These are phyloP conservation scores for Vitis hybrid DNA, from an alignment of 177 flowering plant genomes.

Conservation along the genomic window DNA sequence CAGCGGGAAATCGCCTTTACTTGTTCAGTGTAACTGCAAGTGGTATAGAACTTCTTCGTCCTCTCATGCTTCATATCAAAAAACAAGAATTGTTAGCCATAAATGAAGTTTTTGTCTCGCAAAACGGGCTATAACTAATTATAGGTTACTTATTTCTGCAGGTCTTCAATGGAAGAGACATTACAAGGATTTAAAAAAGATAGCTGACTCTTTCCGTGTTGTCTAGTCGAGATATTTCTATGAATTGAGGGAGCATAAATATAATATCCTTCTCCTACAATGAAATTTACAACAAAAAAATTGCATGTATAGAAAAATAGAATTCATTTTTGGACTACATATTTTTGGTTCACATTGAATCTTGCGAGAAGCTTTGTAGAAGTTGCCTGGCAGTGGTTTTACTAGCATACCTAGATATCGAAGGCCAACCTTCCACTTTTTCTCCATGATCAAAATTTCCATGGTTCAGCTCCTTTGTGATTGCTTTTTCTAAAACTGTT, in stretches of 20 bases:
- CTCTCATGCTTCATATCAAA: neutral
- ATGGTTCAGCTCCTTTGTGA: too few relatives aligned
- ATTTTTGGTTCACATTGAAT: neutral
- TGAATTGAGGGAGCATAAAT: neutral
- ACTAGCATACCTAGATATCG: neutral
- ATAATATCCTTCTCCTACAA: neutral
- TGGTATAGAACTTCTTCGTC: constrained; percentile 36
- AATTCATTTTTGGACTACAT: neutral
- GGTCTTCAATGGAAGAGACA: constrained; percentile 98
- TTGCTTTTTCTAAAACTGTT: too few relatives aligned
- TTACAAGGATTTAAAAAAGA: constrained; percentile 70
- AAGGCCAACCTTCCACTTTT: constrained; percentile 6
- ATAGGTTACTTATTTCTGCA: constrained; percentile 23
- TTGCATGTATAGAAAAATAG: neutral
- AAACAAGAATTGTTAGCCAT: neutral
- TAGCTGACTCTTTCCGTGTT: constrained; percentile 80
- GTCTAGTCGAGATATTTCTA: constrained; percentile 23
- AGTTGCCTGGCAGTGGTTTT: neutral
- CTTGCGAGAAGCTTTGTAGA: neutral
- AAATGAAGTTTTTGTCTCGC: neutral
- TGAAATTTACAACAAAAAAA: neutral
- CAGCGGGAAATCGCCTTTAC: constrained; percentile 96
- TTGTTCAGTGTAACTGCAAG: constrained; percentile 70
- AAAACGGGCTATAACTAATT: neutral
- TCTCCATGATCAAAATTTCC: neutral